Evolutionary conservation across 495 filamentous ascomycete species (phyloP).

Genomic region (Trichoderma asperelloides): DNA sequence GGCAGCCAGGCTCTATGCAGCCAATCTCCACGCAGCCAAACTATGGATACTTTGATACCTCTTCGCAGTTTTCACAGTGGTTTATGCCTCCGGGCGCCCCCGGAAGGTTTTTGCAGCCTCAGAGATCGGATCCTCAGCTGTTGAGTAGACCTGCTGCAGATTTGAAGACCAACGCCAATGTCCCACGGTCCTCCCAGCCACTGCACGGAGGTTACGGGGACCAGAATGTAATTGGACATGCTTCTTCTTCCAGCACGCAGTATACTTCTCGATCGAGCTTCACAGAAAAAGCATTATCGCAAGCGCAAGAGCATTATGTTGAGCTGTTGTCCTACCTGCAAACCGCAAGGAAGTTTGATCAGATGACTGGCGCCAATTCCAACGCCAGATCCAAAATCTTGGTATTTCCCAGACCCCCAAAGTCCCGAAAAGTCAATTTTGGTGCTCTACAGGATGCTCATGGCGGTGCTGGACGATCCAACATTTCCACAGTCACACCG

Average conservation of each 20-base stretch:
- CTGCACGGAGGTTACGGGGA: neutral
- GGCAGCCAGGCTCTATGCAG: neutral
- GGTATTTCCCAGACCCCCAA: constrained; percentile 40
- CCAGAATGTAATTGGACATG: neutral
- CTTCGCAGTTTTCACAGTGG: neutral
- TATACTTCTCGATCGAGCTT: constrained; percentile 48
- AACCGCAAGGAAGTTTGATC: constrained; percentile 42
- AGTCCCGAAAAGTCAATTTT: constrained; percentile 8
- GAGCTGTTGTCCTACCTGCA: constrained; percentile 74
- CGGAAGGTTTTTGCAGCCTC: neutral
- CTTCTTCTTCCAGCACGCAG: constrained; percentile 2
- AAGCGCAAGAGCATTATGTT: constrained; percentile 82
- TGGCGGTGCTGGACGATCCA: constrained; percentile 14
- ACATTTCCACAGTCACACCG: constrained; percentile 11
- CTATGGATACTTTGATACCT: neutral
- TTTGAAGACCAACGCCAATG: neutral
- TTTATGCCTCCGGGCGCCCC: neutral
- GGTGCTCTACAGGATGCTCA: constrained; percentile 10
- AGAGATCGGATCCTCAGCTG: neutral
- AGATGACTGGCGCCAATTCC: constrained; percentile 19
- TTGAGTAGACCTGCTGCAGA: neutral
- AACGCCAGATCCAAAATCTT: constrained; percentile 29
- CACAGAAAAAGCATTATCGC: constrained; percentile 72
- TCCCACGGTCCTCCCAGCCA: neutral
- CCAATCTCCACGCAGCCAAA: neutral